A percentile compares a stretch with the other conserved stretches of the same genome.
Conservation (phyloP, 495 filamentous ascomycete genomes). For the Cercophora samala region DNA sequence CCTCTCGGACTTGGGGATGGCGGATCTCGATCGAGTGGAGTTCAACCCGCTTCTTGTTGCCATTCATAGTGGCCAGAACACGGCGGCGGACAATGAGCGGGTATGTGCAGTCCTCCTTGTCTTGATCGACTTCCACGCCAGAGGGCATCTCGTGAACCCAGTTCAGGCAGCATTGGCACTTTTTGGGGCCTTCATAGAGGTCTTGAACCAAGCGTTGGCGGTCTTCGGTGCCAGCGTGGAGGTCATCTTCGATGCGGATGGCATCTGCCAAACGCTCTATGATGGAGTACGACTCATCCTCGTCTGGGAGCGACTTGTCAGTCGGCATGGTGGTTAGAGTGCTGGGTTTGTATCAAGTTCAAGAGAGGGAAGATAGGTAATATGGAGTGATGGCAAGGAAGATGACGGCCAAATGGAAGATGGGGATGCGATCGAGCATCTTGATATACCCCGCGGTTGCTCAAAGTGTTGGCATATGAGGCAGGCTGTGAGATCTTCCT, state of each 20-base stretch:
- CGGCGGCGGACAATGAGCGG: constrained; percentile 23
- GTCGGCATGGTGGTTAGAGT: neutral
- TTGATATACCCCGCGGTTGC: neutral
- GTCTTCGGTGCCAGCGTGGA: constrained; percentile 18
- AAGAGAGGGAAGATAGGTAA: neutral
- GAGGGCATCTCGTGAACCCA: constrained; percentile 30
- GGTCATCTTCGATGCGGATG: constrained; percentile 22
- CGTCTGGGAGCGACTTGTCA: neutral
- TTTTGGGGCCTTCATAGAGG: constrained; percentile 30
- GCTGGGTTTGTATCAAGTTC: neutral
- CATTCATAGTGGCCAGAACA: constrained; percentile 12
- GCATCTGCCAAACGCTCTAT: constrained; percentile 27
- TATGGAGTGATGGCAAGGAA: neutral
- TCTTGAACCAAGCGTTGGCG: constrained; percentile 25
- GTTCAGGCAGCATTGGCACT: constrained; percentile 34
- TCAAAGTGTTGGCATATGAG: neutral
- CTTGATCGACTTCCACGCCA: constrained; percentile 17
- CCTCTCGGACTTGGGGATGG: constrained; percentile 59
- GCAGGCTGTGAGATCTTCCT: neutral
- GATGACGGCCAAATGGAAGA: neutral
- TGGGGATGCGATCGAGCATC: neutral
- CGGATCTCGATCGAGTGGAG: constrained; percentile 26
- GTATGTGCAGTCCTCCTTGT: constrained; percentile 12
- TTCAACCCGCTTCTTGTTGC: constrained; percentile 11
- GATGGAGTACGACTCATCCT: constrained; percentile 25